Evolutionary conservation across 371 early-diverging fungal species (phyloP), one percentile per base, ranked within the genome.

Genomic region (Fennellomyces sp.): DNA sequence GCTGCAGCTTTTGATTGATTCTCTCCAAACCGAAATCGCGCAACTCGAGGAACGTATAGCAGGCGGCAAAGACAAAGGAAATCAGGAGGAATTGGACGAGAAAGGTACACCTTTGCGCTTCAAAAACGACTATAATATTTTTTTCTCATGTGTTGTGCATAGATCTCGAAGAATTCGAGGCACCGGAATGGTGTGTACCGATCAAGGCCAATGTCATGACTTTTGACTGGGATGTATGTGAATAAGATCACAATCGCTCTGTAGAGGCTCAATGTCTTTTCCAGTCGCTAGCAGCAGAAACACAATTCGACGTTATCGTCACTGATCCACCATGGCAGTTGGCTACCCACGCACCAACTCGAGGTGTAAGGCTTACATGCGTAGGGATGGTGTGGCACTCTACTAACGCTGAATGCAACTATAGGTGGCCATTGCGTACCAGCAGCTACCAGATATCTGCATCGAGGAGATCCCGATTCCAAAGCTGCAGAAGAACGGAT

Each of bases 301-400:
- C 88, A 58, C 95, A 95, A 65, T 96, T 96, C 60, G 96, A 95
- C 70, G 94, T 92, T 26, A 93, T 96, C 54, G 70, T 92, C 26
- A 93, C 95, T 82, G 97, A 95, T 80, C 97, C 97, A 54, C 96
- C 97, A 69, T 96, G 97, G 96, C 97, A 95, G 80, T 83, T 96
- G 23, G 95, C 97, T n/a, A 92, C 94, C 15, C 90, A 94, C 66
- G 92, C 93, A 2, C 97, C 97, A 8, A 94, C 96, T 0, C 89
- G 97, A 51, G 97, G 94, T 68, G 95, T 85, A 78, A 58, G 74
- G 36, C 36, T 36, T 36, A 36, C 17, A 33, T 35, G 30, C 8
- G n/a, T 17, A 19, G 33, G 3, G 10, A 23, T 49, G n/a, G n/a
- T n/a, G n/a, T n/a, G n/a, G n/a, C n/a, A n/a, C n/a, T n/a, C n/a